Evolutionary conservation across 192 early-diverging fungal species (phyloP), one percentile per base, ranked within the genome.

Genomic region (Backusella psychrophila): DNA sequence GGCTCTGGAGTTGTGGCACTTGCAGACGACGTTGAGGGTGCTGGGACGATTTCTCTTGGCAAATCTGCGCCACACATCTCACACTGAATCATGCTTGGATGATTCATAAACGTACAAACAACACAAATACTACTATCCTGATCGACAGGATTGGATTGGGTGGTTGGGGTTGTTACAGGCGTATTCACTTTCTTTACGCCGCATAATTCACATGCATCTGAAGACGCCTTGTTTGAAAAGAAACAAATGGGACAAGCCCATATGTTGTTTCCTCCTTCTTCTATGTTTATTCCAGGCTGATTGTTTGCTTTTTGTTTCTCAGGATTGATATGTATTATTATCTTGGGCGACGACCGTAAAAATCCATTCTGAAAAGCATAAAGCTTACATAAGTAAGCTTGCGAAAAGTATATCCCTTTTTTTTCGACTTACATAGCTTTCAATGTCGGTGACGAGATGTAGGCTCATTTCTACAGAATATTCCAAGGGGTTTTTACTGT

Each of bases 61-160:
- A 98, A 86, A 74, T 91, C 80, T 4, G 89, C 81, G 23, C 89
- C 91, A 82, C 96, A 98, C 76, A 97, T 92, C 73, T 98, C 95
- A 80, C 96, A 98, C 15, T 83, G 83, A 8, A 82, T 79, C 90
- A 95, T 90, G 74, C 90, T 91, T 2, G 88, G 81, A 79, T 96
- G 93, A 79, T 98, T 98, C 52, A 94, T 83, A 77, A 97, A 98
- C 21, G 96, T 98, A 76, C 96, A 98, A 1, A 82, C 80, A 6
- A 90, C 87, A 76, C 96, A 98, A 8, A 84, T 75, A 44, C 78
- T 78, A 17, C 19, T 73, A 49, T 36, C n/a, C 7, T 42, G 53
- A 0, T 17, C 46, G 23, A 72, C 75, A 68, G 72, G 38, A 63
- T 63, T 63, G 5, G 26, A 19, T 33, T 17, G 33, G 41, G 34